A percentile compares a stretch with the other conserved stretches of the same genome.
Conservation (phyloP, 2,329 filamentous ascomycete genomes). For the Rutstroemia sp. region DNA sequence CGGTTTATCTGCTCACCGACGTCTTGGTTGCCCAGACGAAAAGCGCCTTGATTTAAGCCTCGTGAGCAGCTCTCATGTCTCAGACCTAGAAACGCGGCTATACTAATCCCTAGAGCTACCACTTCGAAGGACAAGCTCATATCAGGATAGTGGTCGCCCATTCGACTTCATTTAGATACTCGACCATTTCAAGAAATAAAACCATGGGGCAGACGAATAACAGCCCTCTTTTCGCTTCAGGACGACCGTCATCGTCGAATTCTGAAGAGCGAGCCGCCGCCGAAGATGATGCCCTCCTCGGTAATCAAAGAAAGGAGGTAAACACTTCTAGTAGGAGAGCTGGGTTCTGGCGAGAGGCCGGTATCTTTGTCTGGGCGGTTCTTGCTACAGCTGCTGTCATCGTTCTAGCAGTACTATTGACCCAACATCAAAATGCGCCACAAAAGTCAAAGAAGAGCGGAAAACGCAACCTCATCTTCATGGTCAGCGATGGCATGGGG, state of each 20-base stretch:
- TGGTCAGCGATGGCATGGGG: slow-evolving; percentile 99
- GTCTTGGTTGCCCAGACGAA: slow-evolving; percentile 6
- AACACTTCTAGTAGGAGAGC: slow-evolving; percentile 32
- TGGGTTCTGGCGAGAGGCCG: slow-evolving; percentile 62
- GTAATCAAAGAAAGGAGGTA: slow-evolving; percentile 22
- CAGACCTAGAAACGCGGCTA: background rate
- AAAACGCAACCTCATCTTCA: slow-evolving; percentile 94
- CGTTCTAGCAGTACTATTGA: slow-evolving; percentile 72
- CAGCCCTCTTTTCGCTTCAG: slow-evolving; percentile 26
- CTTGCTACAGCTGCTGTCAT: slow-evolving; percentile 73
- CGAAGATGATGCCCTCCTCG: slow-evolving; percentile 33
- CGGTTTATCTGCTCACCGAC: slow-evolving; percentile 1
- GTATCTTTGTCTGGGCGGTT: slow-evolving; percentile 76
- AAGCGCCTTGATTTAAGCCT: background rate
- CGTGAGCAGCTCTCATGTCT: slow-evolving; percentile 4
- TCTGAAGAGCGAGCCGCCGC: slow-evolving; percentile 46
- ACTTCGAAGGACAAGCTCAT: background rate
- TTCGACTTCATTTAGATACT: too few relatives aligned
- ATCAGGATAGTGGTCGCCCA: background rate
- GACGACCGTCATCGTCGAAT: slow-evolving; percentile 46
- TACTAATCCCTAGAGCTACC: background rate
- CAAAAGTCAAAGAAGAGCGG: slow-evolving; percentile 35
- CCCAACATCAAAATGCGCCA: slow-evolving; percentile 44
- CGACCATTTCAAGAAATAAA: background rate
- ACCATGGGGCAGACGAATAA: slow-evolving; percentile 16